Evolutionary conservation across 306 rosid species (phyloP), one percentile per base, ranked within the genome.

Genomic region (Canavalia gladiata): DNA sequence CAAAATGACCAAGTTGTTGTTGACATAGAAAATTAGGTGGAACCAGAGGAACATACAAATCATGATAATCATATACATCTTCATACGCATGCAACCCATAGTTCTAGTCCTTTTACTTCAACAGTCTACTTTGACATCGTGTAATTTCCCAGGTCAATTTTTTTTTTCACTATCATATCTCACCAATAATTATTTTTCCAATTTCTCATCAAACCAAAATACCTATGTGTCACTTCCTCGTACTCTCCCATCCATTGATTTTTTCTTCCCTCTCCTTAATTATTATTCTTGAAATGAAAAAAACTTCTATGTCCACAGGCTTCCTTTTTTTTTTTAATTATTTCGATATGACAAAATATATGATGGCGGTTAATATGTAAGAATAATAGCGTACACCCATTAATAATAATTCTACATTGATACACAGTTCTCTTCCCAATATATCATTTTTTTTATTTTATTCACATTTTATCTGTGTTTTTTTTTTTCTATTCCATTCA

Each of bases 1-100:
- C 11, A 4, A 1, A 43, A 39, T 5, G 47, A 18, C 30, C 12
- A 9, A 2, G 56, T 42, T 3, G 57, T 28, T 6, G 84, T 12
- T 33, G 67, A 67, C 9, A 83, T 66, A 25, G 89, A 83, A 60
- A 69, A 2, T 3, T 4, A 0, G 4, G 88, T 3, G 5, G 25
- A 64, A n/a, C 57, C n/a, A 57, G 25, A 18, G 25, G 25, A 18
- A 18, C 25, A 18, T 18, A 18, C 25, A 18, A 18, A 18, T 18
- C 87, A 81, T 46, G 90, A 51, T 7, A 88, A 86, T 29, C 90
- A 88, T 37, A 73, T 79, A 9, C 94, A 81, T 55, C 81, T 87
- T 29, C 92, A 88, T 59, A 88, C 91, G 0, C 97, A 92, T 34
- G 89, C 91, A 68, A 79, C 92, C 1, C 97, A 90, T 66, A 94